Evolutionary conservation across 805 yeast species (phyloP).

Genomic region (Tetrapisispora arboricola): DNA sequence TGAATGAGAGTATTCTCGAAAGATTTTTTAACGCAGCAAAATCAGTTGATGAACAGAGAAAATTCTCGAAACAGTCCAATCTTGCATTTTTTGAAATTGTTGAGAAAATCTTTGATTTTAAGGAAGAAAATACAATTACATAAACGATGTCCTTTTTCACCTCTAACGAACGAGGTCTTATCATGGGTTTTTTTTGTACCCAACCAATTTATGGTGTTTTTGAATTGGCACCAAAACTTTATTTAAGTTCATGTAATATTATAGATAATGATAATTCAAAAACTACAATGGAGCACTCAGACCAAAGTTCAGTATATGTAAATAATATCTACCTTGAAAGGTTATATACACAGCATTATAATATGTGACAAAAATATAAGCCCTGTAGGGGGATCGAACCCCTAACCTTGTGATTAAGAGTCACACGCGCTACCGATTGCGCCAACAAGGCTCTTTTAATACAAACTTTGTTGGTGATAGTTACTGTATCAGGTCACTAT

Average conservation of each 20-base stretch:
- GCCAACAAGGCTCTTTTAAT: conserved; percentile 9
- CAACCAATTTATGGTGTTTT: no score
- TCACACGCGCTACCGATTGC: conserved; percentile 15
- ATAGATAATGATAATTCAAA: no score
- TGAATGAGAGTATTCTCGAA: background rate
- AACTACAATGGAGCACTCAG: no score
- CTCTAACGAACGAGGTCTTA: background rate
- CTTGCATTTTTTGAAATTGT: background rate
- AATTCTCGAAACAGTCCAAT: background rate
- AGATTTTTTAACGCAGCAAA: background rate
- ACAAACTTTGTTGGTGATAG: background rate
- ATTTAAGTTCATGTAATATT: no score
- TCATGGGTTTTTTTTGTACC: background rate
- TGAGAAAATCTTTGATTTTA: background rate
- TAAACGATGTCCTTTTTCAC: no score
- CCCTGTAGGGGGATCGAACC: conserved; percentile 15
- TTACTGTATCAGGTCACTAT: background rate
- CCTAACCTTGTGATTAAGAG: conserved; percentile 14
- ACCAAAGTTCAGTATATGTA: no score
- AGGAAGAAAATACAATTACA: background rate
- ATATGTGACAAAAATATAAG: conserved; percentile 6
- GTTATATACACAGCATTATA: no score
- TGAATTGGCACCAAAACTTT: no score
- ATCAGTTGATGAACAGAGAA: background rate
- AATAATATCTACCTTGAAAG: no score